Percentiles rank a stretch among this genome's conserved stretches.
These are phyloP conservation scores for Rhodotorula sp. DNA, from an alignment of 1,284 basidiomycete genomes.

Conservation along the genomic window DNA sequence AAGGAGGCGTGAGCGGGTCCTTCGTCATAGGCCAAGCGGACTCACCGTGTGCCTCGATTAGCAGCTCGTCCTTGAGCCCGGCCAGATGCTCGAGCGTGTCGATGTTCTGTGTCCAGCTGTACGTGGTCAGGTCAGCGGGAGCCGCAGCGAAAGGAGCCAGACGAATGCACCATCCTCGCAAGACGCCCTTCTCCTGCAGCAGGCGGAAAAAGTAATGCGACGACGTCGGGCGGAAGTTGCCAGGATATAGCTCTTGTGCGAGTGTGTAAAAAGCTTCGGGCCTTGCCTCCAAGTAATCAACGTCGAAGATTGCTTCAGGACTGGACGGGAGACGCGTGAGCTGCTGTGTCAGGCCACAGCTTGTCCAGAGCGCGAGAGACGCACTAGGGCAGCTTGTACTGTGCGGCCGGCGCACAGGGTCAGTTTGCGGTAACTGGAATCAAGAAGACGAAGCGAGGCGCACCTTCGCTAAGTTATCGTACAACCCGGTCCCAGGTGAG, in stretches of 20 bases:
- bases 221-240: slow-evolving; percentile 76
- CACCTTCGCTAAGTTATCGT: slow-evolving; percentile 53
- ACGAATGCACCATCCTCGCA: slow-evolving; percentile 51
- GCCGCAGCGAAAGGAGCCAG: background rate
- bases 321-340: slow-evolving; percentile 1
- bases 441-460: too few relatives aligned
- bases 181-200: slow-evolving; percentile 62
- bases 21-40: background rate
- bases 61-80: slow-evolving; percentile 67
- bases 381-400: slow-evolving; percentile 54
- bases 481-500: slow-evolving; percentile 56
- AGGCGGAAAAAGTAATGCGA: slow-evolving; percentile 88
- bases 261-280: slow-evolving; percentile 51
- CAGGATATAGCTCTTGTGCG: slow-evolving; percentile 79
- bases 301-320: slow-evolving; percentile 59
- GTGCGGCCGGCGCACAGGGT: too few relatives aligned
- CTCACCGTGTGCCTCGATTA: slow-evolving; percentile 83
- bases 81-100: slow-evolving; percentile 88
- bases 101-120: slow-evolving; percentile 47
- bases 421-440: too few relatives aligned
- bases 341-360: background rate
- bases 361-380: background rate
- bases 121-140: too few relatives aligned
- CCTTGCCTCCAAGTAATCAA: slow-evolving; percentile 47
- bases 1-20: too few relatives aligned